These are phyloP conservation scores for Psilocybe azurescens DNA, from an alignment of 768 basidiomycete species.

Conservation along the genomic window DNA sequence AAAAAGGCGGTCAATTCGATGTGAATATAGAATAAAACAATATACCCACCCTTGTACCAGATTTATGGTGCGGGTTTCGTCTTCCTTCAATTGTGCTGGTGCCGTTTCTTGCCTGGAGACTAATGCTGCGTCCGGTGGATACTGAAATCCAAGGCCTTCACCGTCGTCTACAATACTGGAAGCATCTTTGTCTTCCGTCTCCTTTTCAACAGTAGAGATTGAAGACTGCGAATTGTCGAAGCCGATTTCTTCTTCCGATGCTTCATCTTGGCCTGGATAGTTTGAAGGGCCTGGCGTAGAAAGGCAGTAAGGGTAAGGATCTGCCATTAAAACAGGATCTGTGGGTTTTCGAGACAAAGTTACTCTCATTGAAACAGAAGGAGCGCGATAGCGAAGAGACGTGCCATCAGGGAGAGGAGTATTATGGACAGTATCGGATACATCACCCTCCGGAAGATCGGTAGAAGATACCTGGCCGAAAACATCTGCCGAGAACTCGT, in stretches of 20 bases:
- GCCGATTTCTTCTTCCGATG: conserved; percentile 33
- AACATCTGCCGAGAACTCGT: not conserved
- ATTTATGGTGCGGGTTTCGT: too few relatives aligned
- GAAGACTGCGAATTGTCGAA: conserved; percentile 37
- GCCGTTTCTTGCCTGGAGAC: too few relatives aligned
- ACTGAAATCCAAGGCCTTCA: not conserved
- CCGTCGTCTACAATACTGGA: conserved; percentile 13
- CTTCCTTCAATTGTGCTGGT: too few relatives aligned
- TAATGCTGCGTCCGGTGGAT: not conserved
- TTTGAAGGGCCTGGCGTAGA: conserved; percentile 42
- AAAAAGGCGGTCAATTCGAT: too few relatives aligned
- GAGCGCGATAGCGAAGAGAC: conserved; percentile 5
- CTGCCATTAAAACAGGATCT: conserved; percentile 39
- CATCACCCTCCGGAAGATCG: not conserved
- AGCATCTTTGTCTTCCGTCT: conserved; percentile 20
- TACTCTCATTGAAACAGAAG: conserved; percentile 9
- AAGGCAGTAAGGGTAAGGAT: conserved; percentile 54
- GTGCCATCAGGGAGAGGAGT: not conserved
- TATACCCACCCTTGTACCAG: too few relatives aligned
- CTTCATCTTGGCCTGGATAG: conserved; percentile 10
- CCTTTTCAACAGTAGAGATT: conserved; percentile 31
- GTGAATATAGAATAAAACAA: not conserved
- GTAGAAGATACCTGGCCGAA: not conserved
- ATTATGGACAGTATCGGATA: not conserved
- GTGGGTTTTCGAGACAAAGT: conserved; percentile 27